Percentiles rank a stretch among this genome's conserved stretches.
phyloP scores from a whole-genome alignment of 192 early-diverging fungal genomes.

The Ambispora gerdemannii region DNA sequence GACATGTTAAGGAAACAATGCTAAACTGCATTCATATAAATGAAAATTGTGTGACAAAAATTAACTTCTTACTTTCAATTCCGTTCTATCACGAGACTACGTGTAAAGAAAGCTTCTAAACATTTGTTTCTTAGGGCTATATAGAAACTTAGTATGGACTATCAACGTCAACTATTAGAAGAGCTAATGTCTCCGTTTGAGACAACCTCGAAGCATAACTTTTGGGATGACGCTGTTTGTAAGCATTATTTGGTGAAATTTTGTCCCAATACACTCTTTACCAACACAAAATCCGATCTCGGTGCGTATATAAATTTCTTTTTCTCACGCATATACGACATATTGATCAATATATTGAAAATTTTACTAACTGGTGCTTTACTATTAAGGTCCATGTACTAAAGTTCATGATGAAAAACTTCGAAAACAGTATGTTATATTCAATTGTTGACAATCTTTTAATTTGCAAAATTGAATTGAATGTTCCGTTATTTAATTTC shows the following conservation, averaged over 20 bases:
- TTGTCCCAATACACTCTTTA: slow-evolving; percentile 79
- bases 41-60: too few relatives aligned
- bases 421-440: slow-evolving; percentile 47
- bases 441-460: slow-evolving; percentile 35
- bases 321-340: too few relatives aligned
- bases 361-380: not conserved
- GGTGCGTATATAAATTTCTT: slow-evolving; percentile 44
- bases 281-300: slow-evolving; percentile 84
- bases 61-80: too few relatives aligned
- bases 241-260: slow-evolving; percentile 80
- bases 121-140: too few relatives aligned
- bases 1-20: too few relatives aligned
- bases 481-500: not conserved
- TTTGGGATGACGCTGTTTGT: slow-evolving; percentile 51
- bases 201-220: slow-evolving; percentile 15
- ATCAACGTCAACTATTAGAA: slow-evolving; percentile 27
- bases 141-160: too few relatives aligned
- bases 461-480: not conserved
- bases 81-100: too few relatives aligned
- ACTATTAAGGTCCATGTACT: slow-evolving; percentile 51
- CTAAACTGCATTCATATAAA: too few relatives aligned
- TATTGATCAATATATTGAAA: too few relatives aligned
- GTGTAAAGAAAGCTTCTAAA: too few relatives aligned
- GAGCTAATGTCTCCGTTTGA: slow-evolving; percentile 25
- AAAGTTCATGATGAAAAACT: slow-evolving; percentile 82